phyloP scores from a whole-genome alignment of 768 basidiomycete genomes.

The Cystofilobasidium capitatum region DNA sequence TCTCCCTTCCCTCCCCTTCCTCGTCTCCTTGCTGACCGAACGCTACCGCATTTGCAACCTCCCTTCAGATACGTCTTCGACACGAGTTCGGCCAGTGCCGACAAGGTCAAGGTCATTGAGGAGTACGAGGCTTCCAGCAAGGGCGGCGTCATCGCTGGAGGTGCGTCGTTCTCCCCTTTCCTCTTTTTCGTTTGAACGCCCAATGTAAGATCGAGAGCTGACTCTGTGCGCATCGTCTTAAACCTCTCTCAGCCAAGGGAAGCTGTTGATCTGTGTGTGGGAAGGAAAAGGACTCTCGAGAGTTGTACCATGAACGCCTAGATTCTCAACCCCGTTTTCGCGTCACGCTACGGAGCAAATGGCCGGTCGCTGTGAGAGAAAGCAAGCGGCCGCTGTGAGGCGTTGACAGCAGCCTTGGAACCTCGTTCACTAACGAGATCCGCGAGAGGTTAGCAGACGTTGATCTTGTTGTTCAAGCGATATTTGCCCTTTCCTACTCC shows the following conservation, averaged over 20 bases:
- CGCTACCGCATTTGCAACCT: not conserved
- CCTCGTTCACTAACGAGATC: no score
- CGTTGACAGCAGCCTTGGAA: no score
- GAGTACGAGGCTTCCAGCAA: constrained; percentile 34
- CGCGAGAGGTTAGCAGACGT: no score
- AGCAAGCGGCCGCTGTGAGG: no score
- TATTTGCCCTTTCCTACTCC: no score
- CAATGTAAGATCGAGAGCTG: not conserved
- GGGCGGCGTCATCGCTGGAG: constrained; percentile 17
- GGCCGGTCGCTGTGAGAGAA: no score
- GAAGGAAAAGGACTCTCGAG: no score
- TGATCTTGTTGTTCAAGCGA: no score
- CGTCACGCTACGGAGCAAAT: no score
- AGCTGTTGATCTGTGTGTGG: constrained; percentile 3
- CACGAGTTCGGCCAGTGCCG: constrained; percentile 32
- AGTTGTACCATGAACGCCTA: no score
- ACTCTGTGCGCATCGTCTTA: not conserved
- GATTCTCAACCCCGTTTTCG: no score
- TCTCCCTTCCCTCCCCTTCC: not conserved
- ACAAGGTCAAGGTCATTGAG: constrained; percentile 35
- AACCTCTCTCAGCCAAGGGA: constrained; percentile 2
- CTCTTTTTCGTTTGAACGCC: not conserved
- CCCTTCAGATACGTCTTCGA: constrained; percentile 33
- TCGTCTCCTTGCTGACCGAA: not conserved
- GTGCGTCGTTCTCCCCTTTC: not conserved